Base-by-base conservation (phyloP, 352 stramenopile species). In the Pythium aristosporum region DNA sequence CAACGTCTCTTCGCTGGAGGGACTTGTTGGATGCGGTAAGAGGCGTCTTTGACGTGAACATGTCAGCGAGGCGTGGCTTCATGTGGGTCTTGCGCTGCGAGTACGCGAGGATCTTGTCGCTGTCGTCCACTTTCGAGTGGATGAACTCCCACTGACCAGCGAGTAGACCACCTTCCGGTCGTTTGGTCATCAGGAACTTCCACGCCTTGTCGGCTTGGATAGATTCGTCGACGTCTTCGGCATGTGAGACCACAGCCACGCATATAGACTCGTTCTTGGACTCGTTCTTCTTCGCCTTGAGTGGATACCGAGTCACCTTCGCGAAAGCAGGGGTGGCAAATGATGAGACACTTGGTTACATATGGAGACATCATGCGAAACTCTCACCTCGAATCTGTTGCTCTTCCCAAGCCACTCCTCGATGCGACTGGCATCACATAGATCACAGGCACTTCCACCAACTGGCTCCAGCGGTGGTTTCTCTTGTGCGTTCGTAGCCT, bases 61-160 rank as follows among this genome's bases (percentile, higher is more conserved):
- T 34, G 15, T 74, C 57, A 2, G 54, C 61, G 25, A 94, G 59
- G 8, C 68, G 65, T 9, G 70, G 46, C 28, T 82, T 71, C 62
- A 88, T 82, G 57, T 84, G 75, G 30, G 71, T 68, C 63, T 87
- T 85, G 46, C 87, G 87, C 37, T 82, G 75, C 5, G 76, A 67
- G 51, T 82, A 93, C 50, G 78, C 41, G 30, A 82, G 81, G 44
- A 96, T 85, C 32, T 79, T 78, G 62, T 89, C 72, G 1, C 75
- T 79, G 41, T 93, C 78, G 48, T 63, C 66, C 47, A 77, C 77
- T 76, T 94, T 92, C 43, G 71, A 80, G 64, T 91, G 73, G 20
- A 94, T 73, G 63, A 97, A 97, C 63, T 97, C 87, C 89, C 88
- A 96, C 58, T 97, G 89, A 12, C 88, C 85, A 44, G 88, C 85